Base-by-base conservation (phyloP, 208 protist species). In the Lotmaria passim region DNA sequence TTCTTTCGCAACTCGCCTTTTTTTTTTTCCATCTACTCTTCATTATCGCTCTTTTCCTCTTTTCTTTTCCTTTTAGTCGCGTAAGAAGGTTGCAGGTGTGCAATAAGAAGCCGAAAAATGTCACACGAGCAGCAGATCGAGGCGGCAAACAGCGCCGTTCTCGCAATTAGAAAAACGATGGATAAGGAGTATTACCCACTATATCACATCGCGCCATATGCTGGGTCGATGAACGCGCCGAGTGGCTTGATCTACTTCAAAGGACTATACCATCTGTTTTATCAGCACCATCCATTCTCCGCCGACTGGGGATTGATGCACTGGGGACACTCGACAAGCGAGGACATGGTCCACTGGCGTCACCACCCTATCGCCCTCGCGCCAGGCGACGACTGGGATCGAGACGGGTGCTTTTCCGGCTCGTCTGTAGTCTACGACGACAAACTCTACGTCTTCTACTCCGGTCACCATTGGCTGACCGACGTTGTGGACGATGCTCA, bases 251-350 rank as follows among this genome's bases (percentile, higher is more conserved):
- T 86, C 15, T 84, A 73, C 46, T 83, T 82, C 58, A 83, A 86
- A 61, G 80, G 77, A 0, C 64, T 85, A 5, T 90, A 90, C 34
- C 84, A 90, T 36, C 69, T 90, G 8, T 90, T 90, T 51, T 90
- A 86, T 41, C 80, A 90, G 66, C 81, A 90, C 48, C 41, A 90
- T 28, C 84, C 84, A 1, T 82, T 67, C 41, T 73, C 78, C 1
- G 64, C 69, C 3, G 69, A 79, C 38, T 82, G 73, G 75, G 84
- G 80, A 33, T 50, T 80, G 8, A 90, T 90, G 84, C 81, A 90
- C 50, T 90, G 84, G 81, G 84, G 81, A 24, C 84, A 90, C 55
- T 70, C 73, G 26, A 82, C 81, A 7, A 90, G 84, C 46, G 81
- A 84, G 23, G 81, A 90, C 46, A 75, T 90, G 73, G 53, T 90